Conservation (phyloP, 176 grass and related monocot species). For the Aegilops umbellulata region DNA sequence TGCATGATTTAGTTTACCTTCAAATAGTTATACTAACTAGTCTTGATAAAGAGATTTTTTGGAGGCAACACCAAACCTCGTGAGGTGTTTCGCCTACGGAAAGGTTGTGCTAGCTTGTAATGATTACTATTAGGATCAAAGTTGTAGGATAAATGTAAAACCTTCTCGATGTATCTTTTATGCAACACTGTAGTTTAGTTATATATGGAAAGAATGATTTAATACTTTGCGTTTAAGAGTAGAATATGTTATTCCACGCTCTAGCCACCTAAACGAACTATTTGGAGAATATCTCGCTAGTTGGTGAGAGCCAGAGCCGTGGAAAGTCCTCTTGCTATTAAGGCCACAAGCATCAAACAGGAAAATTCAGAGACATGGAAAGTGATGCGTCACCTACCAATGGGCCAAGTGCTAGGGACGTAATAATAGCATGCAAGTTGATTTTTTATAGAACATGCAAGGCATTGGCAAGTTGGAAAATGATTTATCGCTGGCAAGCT, state of each 20-base stretch:
- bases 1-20: background rate
- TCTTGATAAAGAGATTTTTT: background rate
- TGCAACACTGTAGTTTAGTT: background rate
- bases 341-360: background rate
- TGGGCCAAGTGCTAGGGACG: background rate
- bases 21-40: background rate
- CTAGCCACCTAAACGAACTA: too few relatives aligned
- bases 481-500: background rate
- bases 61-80: background rate
- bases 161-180: background rate
- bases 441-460: background rate
- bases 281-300: background rate
- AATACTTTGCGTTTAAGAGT: too few relatives aligned
- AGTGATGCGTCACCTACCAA: background rate
- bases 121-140: background rate
- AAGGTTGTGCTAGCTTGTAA: background rate
- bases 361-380: background rate
- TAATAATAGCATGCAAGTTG: background rate
- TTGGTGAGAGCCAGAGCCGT: background rate
- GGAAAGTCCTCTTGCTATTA: background rate
- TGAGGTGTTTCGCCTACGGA: background rate
- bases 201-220: background rate
- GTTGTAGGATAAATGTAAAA: background rate
- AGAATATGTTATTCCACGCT: too few relatives aligned
- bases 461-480: background rate